Evolutionary conservation across 257 asterid genomes (phyloP).

Genomic region (Anisodus tanguticus): DNA sequence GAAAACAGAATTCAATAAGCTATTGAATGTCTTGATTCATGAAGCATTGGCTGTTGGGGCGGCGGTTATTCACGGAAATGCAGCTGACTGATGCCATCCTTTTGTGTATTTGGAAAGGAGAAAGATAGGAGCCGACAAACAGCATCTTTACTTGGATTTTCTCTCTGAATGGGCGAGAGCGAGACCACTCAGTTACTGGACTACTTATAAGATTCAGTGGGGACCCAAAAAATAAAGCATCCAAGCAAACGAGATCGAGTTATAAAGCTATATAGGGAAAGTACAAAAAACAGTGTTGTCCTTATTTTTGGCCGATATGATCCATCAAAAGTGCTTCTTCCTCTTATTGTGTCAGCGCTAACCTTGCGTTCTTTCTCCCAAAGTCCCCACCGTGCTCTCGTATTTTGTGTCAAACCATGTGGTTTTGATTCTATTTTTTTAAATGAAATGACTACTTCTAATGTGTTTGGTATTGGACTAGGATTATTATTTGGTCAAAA

Average conservation of each 20-base stretch:
- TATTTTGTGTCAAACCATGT: slow-evolving; percentile 36
- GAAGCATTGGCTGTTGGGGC: too few relatives aligned
- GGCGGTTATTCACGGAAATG: too few relatives aligned
- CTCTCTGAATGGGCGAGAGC: too few relatives aligned
- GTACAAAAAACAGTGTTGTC: neutral
- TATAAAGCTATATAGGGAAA: neutral
- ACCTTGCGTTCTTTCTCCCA: slow-evolving; percentile 39
- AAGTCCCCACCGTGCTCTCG: slow-evolving; percentile 15
- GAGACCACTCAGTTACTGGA: too few relatives aligned
- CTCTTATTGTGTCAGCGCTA: slow-evolving; percentile 42
- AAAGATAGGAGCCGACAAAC: too few relatives aligned
- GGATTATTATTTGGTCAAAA: neutral
- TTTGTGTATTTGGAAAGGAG: too few relatives aligned
- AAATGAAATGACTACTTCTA: neutral
- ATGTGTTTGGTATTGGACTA: neutral
- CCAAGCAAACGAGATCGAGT: neutral
- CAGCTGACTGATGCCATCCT: too few relatives aligned
- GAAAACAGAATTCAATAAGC: too few relatives aligned
- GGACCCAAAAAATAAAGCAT: neutral
- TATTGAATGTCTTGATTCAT: too few relatives aligned
- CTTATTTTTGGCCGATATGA: neutral
- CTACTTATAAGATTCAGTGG: neutral
- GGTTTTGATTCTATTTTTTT: neutral
- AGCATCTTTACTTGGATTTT: too few relatives aligned
- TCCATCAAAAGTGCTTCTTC: neutral